A percentile compares a stretch with the other conserved stretches of the same genome.
Evolutionary conservation across 2,329 filamentous ascomycete species (phyloP).

Genomic region (Dothideomycetes sp.): DNA sequence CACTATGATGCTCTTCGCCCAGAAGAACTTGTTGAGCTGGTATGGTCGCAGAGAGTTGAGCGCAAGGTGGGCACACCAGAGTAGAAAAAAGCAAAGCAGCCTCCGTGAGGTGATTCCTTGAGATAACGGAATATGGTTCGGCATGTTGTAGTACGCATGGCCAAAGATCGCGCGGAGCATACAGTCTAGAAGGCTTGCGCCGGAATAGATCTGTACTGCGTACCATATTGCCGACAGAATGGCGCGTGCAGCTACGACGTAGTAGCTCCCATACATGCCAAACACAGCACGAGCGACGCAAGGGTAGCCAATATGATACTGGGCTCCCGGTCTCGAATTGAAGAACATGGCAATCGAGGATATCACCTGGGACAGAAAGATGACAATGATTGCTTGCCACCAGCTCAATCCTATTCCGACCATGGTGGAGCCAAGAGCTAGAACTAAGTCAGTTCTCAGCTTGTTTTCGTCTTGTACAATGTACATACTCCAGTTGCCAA

Average conservation of each 20-base stretch:
- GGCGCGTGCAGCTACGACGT: slow-evolving; percentile 28
- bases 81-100: slow-evolving; percentile 2
- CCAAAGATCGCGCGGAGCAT: slow-evolving; percentile 3
- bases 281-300: slow-evolving; percentile 25
- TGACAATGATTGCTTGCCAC: slow-evolving; percentile 33
- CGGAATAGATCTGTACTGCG: slow-evolving; percentile 17
- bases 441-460: no score
- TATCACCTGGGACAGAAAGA: slow-evolving; percentile 32
- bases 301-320: slow-evolving; percentile 33
- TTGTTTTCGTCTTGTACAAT: no score
- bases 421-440: slow-evolving; percentile 27
- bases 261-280: slow-evolving; percentile 32
- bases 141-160: slow-evolving; percentile 3
- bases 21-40: neutral
- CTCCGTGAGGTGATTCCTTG: slow-evolving; percentile 3
- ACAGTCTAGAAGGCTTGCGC: slow-evolving; percentile 14
- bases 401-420: slow-evolving; percentile 32
- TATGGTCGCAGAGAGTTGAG: slow-evolving; percentile 3
- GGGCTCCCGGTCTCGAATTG: slow-evolving; percentile 31
- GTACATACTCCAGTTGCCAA: no score
- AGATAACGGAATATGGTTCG: slow-evolving; percentile 1
- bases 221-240: slow-evolving; percentile 31
- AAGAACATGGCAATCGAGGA: slow-evolving; percentile 32
- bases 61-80: slow-evolving; percentile 3
- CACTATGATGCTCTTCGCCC: slow-evolving; percentile 1